A percentile compares a stretch with the other conserved stretches of the same genome.
Evolutionary conservation across 2,329 filamentous ascomycete species (phyloP).

Genomic region (Anthostomella pinea): DNA sequence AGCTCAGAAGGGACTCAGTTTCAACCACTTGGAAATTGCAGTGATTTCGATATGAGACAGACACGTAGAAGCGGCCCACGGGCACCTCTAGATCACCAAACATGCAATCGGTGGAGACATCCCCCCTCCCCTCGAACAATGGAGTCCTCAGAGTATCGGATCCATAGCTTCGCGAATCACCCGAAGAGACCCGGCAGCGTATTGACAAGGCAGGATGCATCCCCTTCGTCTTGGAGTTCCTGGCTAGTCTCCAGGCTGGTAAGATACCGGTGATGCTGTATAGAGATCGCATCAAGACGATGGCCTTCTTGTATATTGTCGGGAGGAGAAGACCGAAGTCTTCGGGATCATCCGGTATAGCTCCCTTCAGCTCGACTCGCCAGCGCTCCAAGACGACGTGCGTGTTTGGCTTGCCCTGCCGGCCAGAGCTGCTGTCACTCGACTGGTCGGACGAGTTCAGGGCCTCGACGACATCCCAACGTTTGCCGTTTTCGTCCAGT

Average conservation of each 20-base stretch:
- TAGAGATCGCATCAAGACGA: constrained; percentile 88
- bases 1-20: constrained; percentile 85
- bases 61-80: constrained; percentile 76
- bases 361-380: constrained; percentile 76
- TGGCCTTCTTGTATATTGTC: constrained; percentile 94
- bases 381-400: constrained; percentile 89
- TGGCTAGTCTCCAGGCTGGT: constrained; percentile 80
- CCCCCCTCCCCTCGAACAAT: constrained; percentile 59
- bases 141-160: constrained; percentile 70
- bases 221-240: constrained; percentile 69
- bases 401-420: constrained; percentile 49
- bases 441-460: constrained; percentile 62
- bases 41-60: constrained; percentile 81
- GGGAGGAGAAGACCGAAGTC: constrained; percentile 67
- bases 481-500: constrained; percentile 83
- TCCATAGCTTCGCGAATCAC: constrained; percentile 50
- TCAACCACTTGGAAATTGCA: constrained; percentile 91
- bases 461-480: constrained; percentile 87
- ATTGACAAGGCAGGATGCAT: constrained; percentile 67
- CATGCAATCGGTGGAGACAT: constrained; percentile 70
- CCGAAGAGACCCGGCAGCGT: constrained; percentile 74
- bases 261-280: constrained; percentile 79
- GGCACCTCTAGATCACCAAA: constrained; percentile 86
- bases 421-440: constrained; percentile 44
- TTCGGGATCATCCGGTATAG: constrained; percentile 44